Evolutionary conservation across 805 yeast genomes (phyloP).

Genomic region (Zygoascus biomembranicola): DNA sequence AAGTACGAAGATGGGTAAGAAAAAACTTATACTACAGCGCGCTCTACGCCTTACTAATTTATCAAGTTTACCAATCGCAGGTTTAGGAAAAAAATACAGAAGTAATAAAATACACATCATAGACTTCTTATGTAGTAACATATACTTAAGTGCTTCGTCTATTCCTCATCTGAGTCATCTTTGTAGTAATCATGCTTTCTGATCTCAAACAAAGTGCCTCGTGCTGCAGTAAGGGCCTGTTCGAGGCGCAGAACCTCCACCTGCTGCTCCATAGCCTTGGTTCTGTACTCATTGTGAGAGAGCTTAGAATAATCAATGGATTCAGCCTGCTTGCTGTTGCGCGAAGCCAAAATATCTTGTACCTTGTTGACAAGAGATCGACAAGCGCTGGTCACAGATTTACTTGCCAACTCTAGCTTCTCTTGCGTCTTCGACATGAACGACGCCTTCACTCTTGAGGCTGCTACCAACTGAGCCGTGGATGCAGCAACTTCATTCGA

Average conservation of each 20-base stretch:
- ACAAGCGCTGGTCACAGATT: conserved; percentile 68
- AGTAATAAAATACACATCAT: neutral
- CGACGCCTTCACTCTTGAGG: conserved; percentile 78
- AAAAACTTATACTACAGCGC: neutral
- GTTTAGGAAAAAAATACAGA: neutral
- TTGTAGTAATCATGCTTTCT: conserved; percentile 69
- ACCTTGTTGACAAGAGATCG: conserved; percentile 63
- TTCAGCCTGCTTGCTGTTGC: conserved; percentile 30
- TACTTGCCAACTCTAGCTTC: conserved; percentile 58
- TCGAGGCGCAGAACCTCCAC: conserved; percentile 81
- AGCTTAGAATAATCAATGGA: conserved; percentile 59
- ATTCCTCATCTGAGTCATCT: conserved; percentile 45
- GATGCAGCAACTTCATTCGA: conserved; percentile 89
- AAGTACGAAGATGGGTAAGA: conserved; percentile 6
- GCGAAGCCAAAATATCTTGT: conserved; percentile 43
- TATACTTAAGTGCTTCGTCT: neutral
- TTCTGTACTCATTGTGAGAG: conserved; percentile 71
- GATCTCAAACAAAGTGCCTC: conserved; percentile 78
- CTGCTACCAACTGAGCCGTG: conserved; percentile 86
- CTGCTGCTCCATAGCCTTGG: conserved; percentile 87
- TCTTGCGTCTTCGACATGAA: conserved; percentile 72
- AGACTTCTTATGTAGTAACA: neutral
- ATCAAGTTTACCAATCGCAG: neutral
- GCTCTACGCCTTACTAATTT: no score
- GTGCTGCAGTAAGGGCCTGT: conserved; percentile 58